Evolutionary conservation across 2,329 filamentous ascomycete species (phyloP).

Genomic region (Ophiostoma montium): DNA sequence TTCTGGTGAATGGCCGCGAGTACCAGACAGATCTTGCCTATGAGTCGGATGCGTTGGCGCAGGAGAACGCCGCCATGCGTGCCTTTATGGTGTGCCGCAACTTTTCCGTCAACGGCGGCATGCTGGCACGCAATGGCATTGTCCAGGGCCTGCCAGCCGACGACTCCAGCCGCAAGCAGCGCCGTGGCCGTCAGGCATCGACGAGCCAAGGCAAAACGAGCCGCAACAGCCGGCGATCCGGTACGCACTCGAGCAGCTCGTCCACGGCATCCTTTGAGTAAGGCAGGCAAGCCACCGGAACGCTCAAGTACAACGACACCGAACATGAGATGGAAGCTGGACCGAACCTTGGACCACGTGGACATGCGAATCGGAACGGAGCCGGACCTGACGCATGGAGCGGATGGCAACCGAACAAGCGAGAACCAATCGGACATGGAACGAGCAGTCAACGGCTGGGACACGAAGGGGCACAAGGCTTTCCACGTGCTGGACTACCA

Average conservation of each 20-base stretch:
- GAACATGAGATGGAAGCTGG: background rate
- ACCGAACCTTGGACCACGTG: background rate
- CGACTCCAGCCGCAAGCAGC: conserved; percentile 33
- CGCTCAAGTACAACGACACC: background rate
- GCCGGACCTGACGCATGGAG: background rate
- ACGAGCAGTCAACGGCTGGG: background rate
- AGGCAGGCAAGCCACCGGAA: background rate
- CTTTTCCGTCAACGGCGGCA: conserved; percentile 93
- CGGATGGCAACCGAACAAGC: background rate
- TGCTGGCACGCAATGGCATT: conserved; percentile 58
- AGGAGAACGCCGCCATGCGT: conserved; percentile 87
- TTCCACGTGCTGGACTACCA: background rate
- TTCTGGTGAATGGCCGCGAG: conserved; percentile 90
- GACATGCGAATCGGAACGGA: background rate
- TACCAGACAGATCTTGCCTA: conserved; percentile 86
- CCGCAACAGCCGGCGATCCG: conserved; percentile 35
- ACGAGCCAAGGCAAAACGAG: conserved; percentile 28
- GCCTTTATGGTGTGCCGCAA: conserved; percentile 97
- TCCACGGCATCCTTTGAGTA: conserved; percentile 47
- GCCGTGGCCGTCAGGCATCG: conserved; percentile 33
- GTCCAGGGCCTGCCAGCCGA: conserved; percentile 50
- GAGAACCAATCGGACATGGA: background rate
- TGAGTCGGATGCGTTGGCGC: conserved; percentile 66
- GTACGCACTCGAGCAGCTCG: conserved; percentile 47
- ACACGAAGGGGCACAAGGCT: background rate